Conservation (phyloP, 225 moss, liverwort and hornwort genomes). For the Marchantia paleacea region DNA sequence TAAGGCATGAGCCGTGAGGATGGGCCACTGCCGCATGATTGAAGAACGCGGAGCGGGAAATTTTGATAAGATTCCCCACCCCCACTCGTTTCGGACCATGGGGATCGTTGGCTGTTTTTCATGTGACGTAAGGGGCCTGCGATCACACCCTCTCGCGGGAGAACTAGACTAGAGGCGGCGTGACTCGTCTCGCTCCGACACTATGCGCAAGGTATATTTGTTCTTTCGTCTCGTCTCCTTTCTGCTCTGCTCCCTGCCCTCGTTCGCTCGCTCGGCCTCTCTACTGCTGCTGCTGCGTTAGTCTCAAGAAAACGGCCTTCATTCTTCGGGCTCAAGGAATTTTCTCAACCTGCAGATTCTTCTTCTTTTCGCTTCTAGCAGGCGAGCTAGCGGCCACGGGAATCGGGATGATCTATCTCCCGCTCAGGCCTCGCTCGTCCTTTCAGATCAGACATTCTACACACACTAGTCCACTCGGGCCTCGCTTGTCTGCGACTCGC, state of each 20-base stretch:
- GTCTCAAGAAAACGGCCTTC: neutral
- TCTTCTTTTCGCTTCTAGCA: neutral
- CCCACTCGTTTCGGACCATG: neutral
- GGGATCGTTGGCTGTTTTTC: neutral
- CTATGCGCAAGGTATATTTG: neutral
- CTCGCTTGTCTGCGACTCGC: too few relatives aligned
- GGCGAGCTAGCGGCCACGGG: too few relatives aligned
- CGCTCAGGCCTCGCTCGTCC: too few relatives aligned
- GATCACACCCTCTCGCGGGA: too few relatives aligned
- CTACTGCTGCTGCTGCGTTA: neutral
- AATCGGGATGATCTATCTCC: too few relatives aligned
- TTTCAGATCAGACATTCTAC: too few relatives aligned
- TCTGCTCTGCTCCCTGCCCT: too few relatives aligned
- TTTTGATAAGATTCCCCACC: neutral
- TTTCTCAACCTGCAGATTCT: neutral
- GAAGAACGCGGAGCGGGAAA: neutral
- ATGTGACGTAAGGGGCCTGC: neutral
- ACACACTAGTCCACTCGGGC: too few relatives aligned
- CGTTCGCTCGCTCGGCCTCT: neutral
- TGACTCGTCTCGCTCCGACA: neutral
- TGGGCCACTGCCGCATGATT: neutral
- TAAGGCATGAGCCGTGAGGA: neutral
- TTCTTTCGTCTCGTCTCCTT: neutral
- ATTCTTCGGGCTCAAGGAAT: neutral
- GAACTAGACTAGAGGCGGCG: constrained; percentile 3